Conservation (phyloP, 1,284 basidiomycete species). For the Malassezia dermatis region DNA sequence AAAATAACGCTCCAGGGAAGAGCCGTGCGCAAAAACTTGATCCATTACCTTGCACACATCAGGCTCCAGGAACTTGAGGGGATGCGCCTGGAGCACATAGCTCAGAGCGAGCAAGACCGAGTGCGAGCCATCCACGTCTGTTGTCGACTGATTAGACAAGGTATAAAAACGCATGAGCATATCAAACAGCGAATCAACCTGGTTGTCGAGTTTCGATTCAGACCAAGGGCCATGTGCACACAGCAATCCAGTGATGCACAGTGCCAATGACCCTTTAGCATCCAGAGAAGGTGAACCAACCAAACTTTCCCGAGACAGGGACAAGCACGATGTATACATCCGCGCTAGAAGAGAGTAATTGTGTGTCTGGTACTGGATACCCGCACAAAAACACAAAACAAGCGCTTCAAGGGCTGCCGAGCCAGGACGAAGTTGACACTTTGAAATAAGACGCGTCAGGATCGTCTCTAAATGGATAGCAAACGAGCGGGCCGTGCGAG, state of each 20-base stretch:
- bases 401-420: conserved; percentile 58
- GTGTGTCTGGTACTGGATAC: conserved; percentile 72
- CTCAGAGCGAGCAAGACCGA: conserved; percentile 51
- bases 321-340: conserved; percentile 49
- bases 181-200: conserved; percentile 60
- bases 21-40: conserved; percentile 62
- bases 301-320: conserved; percentile 21
- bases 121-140: background rate
- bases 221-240: conserved; percentile 66
- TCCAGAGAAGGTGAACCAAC: conserved; percentile 20
- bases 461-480: conserved; percentile 72
- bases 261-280: conserved; percentile 23
- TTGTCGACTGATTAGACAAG: conserved; percentile 49
- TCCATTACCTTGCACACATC: conserved; percentile 77
- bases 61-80: conserved; percentile 71
- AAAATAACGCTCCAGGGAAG: conserved; percentile 62
- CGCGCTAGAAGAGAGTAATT: conserved; percentile 67
- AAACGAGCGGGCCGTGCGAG: conserved; percentile 55
- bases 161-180: conserved; percentile 63
- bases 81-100: conserved; percentile 82
- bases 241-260: conserved; percentile 53
- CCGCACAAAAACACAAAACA: conserved; percentile 78
- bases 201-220: background rate
- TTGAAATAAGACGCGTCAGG: conserved; percentile 66
- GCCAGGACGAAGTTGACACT: conserved; percentile 51